These are phyloP conservation scores for Trichocomaceae sp. DNA, from an alignment of 2,329 filamentous ascomycete genomes.

Conservation along the genomic window DNA sequence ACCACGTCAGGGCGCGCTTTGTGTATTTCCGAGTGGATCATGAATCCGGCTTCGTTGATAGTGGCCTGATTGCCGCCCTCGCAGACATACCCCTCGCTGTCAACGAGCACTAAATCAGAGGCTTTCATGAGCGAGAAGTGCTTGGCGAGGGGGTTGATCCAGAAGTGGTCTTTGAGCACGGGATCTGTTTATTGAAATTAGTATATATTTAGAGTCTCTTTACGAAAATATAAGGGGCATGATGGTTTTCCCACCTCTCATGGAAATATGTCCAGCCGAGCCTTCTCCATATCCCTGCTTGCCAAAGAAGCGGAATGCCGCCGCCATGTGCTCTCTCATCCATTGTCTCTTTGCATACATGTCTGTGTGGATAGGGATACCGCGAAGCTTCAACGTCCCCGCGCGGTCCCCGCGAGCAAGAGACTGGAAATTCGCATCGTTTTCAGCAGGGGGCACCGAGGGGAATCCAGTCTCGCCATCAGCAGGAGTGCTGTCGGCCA, in stretches of 20 bases:
- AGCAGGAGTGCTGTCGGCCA: background rate
- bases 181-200: slow-evolving; percentile 22
- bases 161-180: slow-evolving; percentile 33
- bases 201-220: background rate
- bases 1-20: slow-evolving; percentile 53
- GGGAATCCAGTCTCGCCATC: background rate
- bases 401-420: slow-evolving; percentile 31
- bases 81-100: slow-evolving; percentile 35
- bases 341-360: slow-evolving; percentile 45
- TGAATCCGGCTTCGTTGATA: slow-evolving; percentile 46
- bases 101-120: slow-evolving; percentile 36
- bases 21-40: slow-evolving; percentile 56
- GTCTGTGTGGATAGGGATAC: slow-evolving; percentile 36
- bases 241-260: slow-evolving; percentile 23
- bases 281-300: slow-evolving; percentile 21
- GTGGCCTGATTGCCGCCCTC: slow-evolving; percentile 35
- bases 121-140: slow-evolving; percentile 39
- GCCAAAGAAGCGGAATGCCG: slow-evolving; percentile 27
- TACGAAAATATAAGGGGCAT: background rate
- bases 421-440: slow-evolving; percentile 24
- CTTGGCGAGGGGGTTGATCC: slow-evolving; percentile 36
- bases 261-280: slow-evolving; percentile 35
- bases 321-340: slow-evolving; percentile 46
- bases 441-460: slow-evolving; percentile 7
- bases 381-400: slow-evolving; percentile 30